Evolutionary conservation across 495 filamentous ascomycete genomes (phyloP).

Genomic region (Aspergillus cristatus): DNA sequence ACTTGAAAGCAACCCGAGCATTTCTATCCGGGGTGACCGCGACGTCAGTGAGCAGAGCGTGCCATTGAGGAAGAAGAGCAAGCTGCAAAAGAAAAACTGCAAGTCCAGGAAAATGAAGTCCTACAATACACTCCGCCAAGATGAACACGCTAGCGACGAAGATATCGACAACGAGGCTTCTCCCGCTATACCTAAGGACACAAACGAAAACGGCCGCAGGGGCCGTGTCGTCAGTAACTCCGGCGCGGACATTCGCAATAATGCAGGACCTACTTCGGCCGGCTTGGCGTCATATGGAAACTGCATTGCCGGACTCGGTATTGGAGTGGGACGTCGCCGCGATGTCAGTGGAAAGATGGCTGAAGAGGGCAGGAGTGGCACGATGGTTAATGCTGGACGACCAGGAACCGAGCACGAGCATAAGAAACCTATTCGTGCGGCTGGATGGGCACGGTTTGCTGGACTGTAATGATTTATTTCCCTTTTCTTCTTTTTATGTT

Average conservation of each 20-base stretch:
- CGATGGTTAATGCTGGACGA: conserved; percentile 3
- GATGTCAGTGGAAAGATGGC: conserved; percentile 79
- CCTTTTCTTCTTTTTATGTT: background rate
- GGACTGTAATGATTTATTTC: conserved; percentile 22
- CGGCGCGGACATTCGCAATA: conserved; percentile 25
- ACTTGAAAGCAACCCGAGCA: conserved; percentile 16
- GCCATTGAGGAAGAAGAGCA: conserved; percentile 15
- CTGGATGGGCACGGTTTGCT: conserved; percentile 41
- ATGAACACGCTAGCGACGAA: conserved; percentile 23
- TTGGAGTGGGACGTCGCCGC: conserved; percentile 40
- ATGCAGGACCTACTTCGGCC: conserved; percentile 18
- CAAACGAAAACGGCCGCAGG: conserved; percentile 30
- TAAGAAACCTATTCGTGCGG: conserved; percentile 21
- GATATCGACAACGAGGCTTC: conserved; percentile 9
- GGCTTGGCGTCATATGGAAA: conserved; percentile 46
- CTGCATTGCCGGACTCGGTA: conserved; percentile 44
- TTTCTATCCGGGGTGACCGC: conserved; percentile 14
- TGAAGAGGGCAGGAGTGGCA: conserved; percentile 66
- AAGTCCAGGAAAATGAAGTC: conserved; percentile 19
- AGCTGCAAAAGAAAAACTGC: conserved; percentile 24
- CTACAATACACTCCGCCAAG: conserved; percentile 30
- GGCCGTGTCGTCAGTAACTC: conserved; percentile 45
- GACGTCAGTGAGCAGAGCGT: conserved; percentile 16
- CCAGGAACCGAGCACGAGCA: conserved; percentile 2
- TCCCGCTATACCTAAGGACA: too few relatives aligned